phyloP scores from a whole-genome alignment of 2,329 filamentous ascomycete genomes.

The Sporothrix dimorphospora region DNA sequence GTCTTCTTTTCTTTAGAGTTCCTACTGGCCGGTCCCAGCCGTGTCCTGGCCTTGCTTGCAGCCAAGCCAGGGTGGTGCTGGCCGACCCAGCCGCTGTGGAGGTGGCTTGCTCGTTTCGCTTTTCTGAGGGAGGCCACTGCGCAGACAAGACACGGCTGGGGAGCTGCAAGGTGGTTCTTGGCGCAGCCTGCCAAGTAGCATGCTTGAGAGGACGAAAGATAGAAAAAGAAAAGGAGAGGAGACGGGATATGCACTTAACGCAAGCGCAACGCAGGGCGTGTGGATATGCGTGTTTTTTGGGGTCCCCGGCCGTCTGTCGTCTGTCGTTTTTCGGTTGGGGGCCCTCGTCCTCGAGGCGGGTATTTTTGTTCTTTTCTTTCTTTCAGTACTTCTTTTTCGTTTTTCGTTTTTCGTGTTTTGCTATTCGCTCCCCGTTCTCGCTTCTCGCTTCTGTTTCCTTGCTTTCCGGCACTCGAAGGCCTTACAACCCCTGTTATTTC shows the following conservation, averaged over 20 bases:
- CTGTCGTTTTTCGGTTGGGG: background rate
- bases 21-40: background rate
- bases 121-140: background rate
- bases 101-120: slow-evolving; percentile 6
- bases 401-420: background rate
- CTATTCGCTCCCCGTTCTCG: background rate
- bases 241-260: background rate
- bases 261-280: background rate
- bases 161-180: slow-evolving; percentile 4
- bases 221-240: background rate
- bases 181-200: slow-evolving; percentile 13
- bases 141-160: slow-evolving; percentile 19
- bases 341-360: background rate
- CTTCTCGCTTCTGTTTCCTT: background rate
- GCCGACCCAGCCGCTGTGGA: background rate
- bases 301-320: background rate
- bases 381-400: background rate
- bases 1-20: background rate
- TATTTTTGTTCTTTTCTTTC: background rate
- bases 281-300: slow-evolving; percentile 4
- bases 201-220: background rate
- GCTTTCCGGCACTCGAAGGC: background rate
- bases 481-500: background rate
- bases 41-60: background rate
- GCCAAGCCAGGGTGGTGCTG: background rate